Evolutionary conservation across 805 yeast species (phyloP), one percentile per base, ranked within the genome.

Genomic region (Kodamaea jinghongensis): DNA sequence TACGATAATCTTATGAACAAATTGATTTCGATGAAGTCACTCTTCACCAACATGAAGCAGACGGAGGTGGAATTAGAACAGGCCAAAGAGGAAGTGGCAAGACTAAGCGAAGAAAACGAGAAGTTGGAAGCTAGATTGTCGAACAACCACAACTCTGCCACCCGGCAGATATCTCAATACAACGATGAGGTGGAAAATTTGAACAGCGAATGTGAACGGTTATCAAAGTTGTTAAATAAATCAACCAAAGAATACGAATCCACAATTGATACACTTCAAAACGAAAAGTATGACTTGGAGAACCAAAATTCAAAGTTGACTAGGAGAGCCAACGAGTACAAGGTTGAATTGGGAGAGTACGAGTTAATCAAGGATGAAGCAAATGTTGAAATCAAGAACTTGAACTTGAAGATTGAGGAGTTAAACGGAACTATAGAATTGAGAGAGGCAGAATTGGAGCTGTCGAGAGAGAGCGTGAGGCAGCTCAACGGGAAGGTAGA

Each of bases 31-130:
- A 84, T 85, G 91, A 85, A 83, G 48, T 65, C 81, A 1, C 74
- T 85, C 2, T 85, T 85, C 58, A 62, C 60, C 38, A 84, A 85
- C 47, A 83, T 84, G 86, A 82, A 84, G 53, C 83, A 77, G 42
- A 67, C 87, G 0, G 83, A 84, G 52, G 62, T 58, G 2, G 86
- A 83, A 48, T 63, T 86, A 13, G 86, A 76, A 30, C 65, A 63
- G 4, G 69, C 76, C 1, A 76, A 76, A 47, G 75, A 70, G 12
- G 67, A 34, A 11, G 50, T 63, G 14, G 71, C 60, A 9, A 30
- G 34, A 20, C 41, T 60, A 44, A 36, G 42, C 1, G 45, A 38
- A 9, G 55, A 58, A 42, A 60, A 71, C 38, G 66, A 49, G 8
- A 48, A 47, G 38, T 22, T 15, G 11, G 39, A 36, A 17, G 9